Conservation (phyloP, 2,329 filamentous ascomycete species). For the Talaromyces sp. region DNA sequence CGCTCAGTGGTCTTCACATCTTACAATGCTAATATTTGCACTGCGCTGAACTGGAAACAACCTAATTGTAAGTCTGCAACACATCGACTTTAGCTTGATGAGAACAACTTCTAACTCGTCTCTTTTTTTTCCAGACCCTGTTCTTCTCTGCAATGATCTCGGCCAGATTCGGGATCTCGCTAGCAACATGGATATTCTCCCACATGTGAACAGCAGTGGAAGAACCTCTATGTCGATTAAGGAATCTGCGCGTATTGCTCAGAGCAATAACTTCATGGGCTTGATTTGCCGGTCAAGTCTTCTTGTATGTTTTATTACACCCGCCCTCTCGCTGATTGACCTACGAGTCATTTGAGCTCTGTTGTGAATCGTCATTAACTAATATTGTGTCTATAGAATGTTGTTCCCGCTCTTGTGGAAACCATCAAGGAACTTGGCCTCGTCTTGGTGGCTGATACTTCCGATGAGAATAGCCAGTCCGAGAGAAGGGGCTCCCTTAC, state of each 20-base stretch:
- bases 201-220: conserved; percentile 62
- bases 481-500: conserved; percentile 26
- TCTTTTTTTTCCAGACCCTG: conserved; percentile 63
- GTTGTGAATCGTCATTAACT: conserved; percentile 17
- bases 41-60: conserved; percentile 97
- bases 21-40: conserved; percentile 87
- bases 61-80: conserved; percentile 73
- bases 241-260: conserved; percentile 88
- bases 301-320: conserved; percentile 62
- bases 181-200: conserved; percentile 40
- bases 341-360: background rate
- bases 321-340: background rate
- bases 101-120: background rate
- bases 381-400: conserved; percentile 62
- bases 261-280: conserved; percentile 98
- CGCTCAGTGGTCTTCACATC: conserved; percentile 92
- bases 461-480: conserved; percentile 54
- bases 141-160: conserved; percentile 92
- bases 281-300: conserved; percentile 86
- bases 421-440: conserved; percentile 93
- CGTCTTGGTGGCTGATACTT: conserved; percentile 87
- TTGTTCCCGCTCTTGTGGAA: conserved; percentile 88
- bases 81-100: too few species aligned
- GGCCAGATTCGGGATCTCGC: conserved; percentile 56
- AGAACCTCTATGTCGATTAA: conserved; percentile 83